Base-by-base conservation (phyloP, 176 grass and related monocot species). In the Canna indica region DNA sequence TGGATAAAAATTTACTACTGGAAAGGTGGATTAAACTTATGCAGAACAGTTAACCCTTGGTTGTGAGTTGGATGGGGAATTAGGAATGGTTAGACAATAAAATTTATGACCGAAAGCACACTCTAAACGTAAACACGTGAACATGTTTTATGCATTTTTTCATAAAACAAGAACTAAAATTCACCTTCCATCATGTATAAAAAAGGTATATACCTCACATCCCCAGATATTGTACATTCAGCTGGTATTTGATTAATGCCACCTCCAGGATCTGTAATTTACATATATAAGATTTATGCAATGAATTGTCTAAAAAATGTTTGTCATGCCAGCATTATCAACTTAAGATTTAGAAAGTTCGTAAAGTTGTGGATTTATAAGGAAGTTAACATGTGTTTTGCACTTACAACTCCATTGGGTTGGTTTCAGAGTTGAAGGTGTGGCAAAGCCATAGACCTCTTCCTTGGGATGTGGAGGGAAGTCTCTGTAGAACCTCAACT, bases 401-500 rank as follows among this genome's bases (percentile, higher is more conserved):
- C 20, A 81, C 86, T 77, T 84, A 99, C 89, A 99, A 73, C 77
- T 87, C 94, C 89, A 99, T 72, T 99, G 85, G 68, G 94, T 99
- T 75, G 94, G 94, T 74, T 99, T 99, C 82, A 99, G 92, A 5
- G 94, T 99, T 47, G 94, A 99, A 69, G 94, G 94, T 57, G 86
- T 99, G 63, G 89, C 89, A 87, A 89, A 99, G 66, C 91, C 89
- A 71, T 93, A 99, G 22, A 89, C 22, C 24, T 76, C 73, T 69
- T 99, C 89, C 79, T 90, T 82, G 7, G 85, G 84, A 4, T 91
- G 89, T 54, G 86, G 38, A 75, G 82, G 94, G 64, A 99, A 92
- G 62, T 85, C 89, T 3, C 66, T 71, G 56, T 93, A 99, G 79
- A 99, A 99, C 76, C 86, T 81, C 53, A 64, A 83, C 75, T 99